phyloP scores from a whole-genome alignment of 73 alveolate species.

The Tetrahymena malaccensis region DNA sequence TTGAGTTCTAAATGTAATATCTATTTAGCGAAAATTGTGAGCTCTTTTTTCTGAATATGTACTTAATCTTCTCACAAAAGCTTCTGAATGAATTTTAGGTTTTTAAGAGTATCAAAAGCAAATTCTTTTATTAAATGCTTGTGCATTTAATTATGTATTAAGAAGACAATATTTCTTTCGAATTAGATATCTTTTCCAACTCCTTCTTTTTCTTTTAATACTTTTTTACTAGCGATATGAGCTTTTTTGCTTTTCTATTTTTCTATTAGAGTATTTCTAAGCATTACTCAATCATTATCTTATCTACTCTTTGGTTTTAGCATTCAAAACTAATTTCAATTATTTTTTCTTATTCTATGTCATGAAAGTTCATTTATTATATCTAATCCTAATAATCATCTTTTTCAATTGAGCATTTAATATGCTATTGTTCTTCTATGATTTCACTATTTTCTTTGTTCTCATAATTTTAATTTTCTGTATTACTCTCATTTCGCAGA shows the following conservation, averaged over 20 bases:
- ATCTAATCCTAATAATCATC: no score
- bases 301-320: neutral
- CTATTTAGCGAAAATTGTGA: neutral
- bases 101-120: neutral
- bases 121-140: neutral
- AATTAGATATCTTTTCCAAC: neutral
- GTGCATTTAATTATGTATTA: neutral
- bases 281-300: neutral
- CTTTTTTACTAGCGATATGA: neutral
- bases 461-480: no score
- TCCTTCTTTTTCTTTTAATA: neutral
- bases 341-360: neutral
- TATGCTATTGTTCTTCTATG: no score
- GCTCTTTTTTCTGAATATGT: neutral
- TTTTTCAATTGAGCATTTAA: no score
- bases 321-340: neutral
- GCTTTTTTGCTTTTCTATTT: neutral
- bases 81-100: neutral
- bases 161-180: neutral
- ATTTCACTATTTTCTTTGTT: no score
- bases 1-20: neutral
- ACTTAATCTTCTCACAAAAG: neutral
- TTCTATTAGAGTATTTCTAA: neutral
- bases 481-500: neutral
- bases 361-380: no score